These are phyloP conservation scores for Sarocladiaceae sp. DNA, from an alignment of 2,329 filamentous ascomycete genomes.

Conservation along the genomic window DNA sequence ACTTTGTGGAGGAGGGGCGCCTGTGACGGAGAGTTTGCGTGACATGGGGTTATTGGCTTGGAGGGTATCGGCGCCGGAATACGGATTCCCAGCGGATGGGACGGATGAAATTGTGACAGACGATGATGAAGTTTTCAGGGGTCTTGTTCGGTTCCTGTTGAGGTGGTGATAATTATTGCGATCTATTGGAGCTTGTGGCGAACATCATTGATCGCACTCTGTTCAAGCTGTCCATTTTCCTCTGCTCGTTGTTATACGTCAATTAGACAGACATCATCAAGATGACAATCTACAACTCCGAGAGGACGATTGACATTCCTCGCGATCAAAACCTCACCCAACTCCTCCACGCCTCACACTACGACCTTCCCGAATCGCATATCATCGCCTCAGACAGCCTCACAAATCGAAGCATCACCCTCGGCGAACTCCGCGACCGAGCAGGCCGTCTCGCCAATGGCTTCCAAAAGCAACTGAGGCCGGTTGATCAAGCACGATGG, in stretches of 20 bases:
- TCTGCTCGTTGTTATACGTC: background rate
- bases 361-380: constrained; percentile 34
- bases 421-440: constrained; percentile 35
- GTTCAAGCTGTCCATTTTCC: too few relatives aligned
- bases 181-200: too few relatives aligned
- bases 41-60: background rate
- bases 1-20: background rate
- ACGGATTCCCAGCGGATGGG: too few relatives aligned
- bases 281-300: constrained; percentile 29
- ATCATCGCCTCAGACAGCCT: constrained; percentile 38
- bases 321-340: constrained; percentile 37
- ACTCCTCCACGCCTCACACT: constrained; percentile 33
- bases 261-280: background rate
- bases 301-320: constrained; percentile 27
- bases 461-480: constrained; percentile 25
- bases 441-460: constrained; percentile 37
- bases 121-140: too few relatives aligned
- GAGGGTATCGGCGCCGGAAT: too few relatives aligned
- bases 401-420: constrained; percentile 39
- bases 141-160: too few relatives aligned
- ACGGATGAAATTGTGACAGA: too few relatives aligned
- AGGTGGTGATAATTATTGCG: too few relatives aligned
- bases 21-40: background rate
- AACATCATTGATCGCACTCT: too few relatives aligned
- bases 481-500: constrained; percentile 33